Evolutionary conservation across 495 filamentous ascomycete genomes (phyloP), one percentile per base, ranked within the genome.

Genomic region (Pyrenula massariospora): DNA sequence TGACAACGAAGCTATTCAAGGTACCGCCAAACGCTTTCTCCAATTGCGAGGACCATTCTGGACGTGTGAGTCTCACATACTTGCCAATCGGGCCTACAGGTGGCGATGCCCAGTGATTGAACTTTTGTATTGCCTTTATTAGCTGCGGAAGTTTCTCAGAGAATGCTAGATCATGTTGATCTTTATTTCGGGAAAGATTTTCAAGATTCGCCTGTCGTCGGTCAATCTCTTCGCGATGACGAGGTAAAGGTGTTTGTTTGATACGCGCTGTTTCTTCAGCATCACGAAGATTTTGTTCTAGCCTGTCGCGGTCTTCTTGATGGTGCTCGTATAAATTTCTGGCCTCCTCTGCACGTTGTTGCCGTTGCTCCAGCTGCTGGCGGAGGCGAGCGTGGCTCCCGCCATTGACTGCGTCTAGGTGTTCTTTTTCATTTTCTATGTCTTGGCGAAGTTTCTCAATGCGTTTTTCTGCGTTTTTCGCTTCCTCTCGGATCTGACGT

Each of bases 11-110:
- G 12, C 75, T 81, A 56, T 75, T 83, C 53, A 96, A 69, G 15
- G 65, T 77, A 3, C 54, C 63, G 50, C 88, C 88, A 48, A 95
- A 69, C 2, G 77, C 77, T 57, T 76, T 82, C 64, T 99, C 93
- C 10, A 97, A 65, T 54, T 91, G 81, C n/a, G 77, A 81, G 3
- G 85, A 84, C 93, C 93, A 99, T 62, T 87, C 73, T 3, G 87
- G 86, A 58, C 93, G 83, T 22, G 83, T 73, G 42, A 97, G 68
- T 54, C 79, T 82, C 22, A 97, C 75, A 62, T 89, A 78, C 10
- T 80, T 70, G 22, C 89, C 94, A 12, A 96, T 77, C 0, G 93
- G 93, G 0, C 93, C 93, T 31, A 96, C 74, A 51, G 94, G 93
- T 49, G 77, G 86, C 42, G 77, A 71, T 22, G 70, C 66, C 59